Evolutionary conservation across 164 flowering plant species (phyloP).

Genomic region (Vitis amurensis): DNA sequence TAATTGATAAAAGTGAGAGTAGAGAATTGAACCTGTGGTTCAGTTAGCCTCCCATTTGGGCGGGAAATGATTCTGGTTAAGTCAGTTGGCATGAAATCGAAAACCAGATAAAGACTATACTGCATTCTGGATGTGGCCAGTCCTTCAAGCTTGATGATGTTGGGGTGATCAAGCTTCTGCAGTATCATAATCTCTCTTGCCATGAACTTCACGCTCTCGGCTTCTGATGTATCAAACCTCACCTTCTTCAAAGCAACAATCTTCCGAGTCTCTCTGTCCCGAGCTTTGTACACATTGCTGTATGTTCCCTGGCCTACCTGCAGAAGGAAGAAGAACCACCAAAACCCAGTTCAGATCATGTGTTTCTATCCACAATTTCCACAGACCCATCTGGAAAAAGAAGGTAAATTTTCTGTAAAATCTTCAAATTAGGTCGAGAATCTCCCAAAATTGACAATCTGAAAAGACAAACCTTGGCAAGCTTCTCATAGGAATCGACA

Average conservation of each 20-base stretch:
- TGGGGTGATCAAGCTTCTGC: constrained; percentile 66
- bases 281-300: constrained; percentile 75
- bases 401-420: too few relatives aligned
- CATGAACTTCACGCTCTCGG: constrained; percentile 71
- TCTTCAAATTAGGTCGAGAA: too few relatives aligned
- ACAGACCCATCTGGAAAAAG: background rate
- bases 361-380: too few relatives aligned
- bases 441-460: too few relatives aligned
- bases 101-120: constrained; percentile 69
- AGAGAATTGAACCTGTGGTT: constrained; percentile 46
- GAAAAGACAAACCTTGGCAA: constrained; percentile 21
- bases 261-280: constrained; percentile 54
- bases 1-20: too few relatives aligned
- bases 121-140: constrained; percentile 76
- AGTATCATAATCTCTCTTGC: constrained; percentile 70
- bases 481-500: constrained; percentile 50
- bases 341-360: too few relatives aligned
- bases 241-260: constrained; percentile 82
- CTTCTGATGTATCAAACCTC: constrained; percentile 62
- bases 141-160: constrained; percentile 69
- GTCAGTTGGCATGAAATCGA: constrained; percentile 63
- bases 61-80: constrained; percentile 44
- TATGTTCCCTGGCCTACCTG: constrained; percentile 82
- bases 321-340: constrained; percentile 4
- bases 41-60: constrained; percentile 47